These are phyloP conservation scores for Fusarium ambrosium DNA, from an alignment of 2,329 filamentous ascomycete species.

Conservation along the genomic window DNA sequence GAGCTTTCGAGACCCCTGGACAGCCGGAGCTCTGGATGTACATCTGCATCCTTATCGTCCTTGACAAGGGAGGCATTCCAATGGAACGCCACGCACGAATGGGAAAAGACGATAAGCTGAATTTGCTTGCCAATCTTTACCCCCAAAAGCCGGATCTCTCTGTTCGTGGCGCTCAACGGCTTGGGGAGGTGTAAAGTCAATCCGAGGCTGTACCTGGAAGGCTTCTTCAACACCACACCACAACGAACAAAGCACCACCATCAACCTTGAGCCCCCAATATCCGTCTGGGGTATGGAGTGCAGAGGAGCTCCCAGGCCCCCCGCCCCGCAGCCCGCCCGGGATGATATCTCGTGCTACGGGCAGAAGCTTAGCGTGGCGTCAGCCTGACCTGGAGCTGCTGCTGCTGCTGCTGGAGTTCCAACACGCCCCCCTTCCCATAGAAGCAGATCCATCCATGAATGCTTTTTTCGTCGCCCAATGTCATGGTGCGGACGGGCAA, in stretches of 20 bases:
- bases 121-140: neutral
- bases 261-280: slow-evolving; percentile 3
- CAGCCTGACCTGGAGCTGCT: neutral
- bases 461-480: slow-evolving; percentile 12
- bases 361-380: slow-evolving; percentile 23
- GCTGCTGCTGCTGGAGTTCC: neutral
- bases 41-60: slow-evolving; percentile 12
- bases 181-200: slow-evolving; percentile 2
- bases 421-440: slow-evolving; percentile 25
- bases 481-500: slow-evolving; percentile 31
- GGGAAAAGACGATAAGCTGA: neutral
- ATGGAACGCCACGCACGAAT: neutral
- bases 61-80: neutral
- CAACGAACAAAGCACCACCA: neutral
- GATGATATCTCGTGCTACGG: neutral
- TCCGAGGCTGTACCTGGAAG: neutral
- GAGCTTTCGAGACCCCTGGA: slow-evolving; percentile 5
- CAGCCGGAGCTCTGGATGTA: neutral
- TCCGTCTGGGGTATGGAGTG: slow-evolving; percentile 8
- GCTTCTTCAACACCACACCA: slow-evolving; percentile 5
- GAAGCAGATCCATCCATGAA: slow-evolving; percentile 7
- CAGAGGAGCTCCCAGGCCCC: slow-evolving; percentile 4
- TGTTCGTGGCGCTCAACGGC: slow-evolving; percentile 6
- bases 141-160: neutral
- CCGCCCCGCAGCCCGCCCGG: neutral